Evolutionary conservation across 768 basidiomycete genomes (phyloP).

Genomic region (Strobilomyces dryophilus): DNA sequence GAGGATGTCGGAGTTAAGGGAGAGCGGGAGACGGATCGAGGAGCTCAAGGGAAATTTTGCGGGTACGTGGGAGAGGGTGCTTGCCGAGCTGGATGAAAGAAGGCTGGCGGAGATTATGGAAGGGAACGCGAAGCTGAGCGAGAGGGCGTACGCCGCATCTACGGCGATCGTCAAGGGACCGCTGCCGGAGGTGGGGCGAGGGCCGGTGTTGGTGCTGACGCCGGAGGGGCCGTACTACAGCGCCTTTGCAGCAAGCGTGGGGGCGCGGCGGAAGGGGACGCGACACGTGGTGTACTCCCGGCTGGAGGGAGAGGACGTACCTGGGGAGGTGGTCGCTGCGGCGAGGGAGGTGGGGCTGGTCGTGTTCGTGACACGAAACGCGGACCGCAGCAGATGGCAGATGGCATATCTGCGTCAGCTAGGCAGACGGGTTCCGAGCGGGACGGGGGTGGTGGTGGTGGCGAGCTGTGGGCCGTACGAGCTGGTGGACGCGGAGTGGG

Average conservation of each 20-base stretch:
- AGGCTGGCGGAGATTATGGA: constrained; percentile 30
- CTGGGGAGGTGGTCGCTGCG: constrained; percentile 2
- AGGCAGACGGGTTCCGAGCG: constrained; percentile 13
- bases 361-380: constrained; percentile 58
- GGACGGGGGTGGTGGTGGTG: constrained; percentile 42
- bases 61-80: constrained; percentile 42
- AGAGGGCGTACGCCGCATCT: constrained; percentile 43
- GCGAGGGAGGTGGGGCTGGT: constrained; percentile 9
- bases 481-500: constrained; percentile 32
- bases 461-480: constrained; percentile 71
- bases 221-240: constrained; percentile 55
- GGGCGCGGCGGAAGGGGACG: constrained; percentile 25
- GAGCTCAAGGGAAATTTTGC: constrained; percentile 50
- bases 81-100: constrained; percentile 27
- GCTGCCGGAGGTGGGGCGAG: constrained; percentile 28
- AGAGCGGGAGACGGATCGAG: constrained; percentile 44
- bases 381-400: constrained; percentile 52
- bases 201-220: constrained; percentile 46
- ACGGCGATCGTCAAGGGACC: constrained; percentile 46
- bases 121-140: constrained; percentile 40
- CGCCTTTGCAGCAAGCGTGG: constrained; percentile 42
- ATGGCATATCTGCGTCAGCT: constrained; percentile 34
- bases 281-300: constrained; percentile 48
- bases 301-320: constrained; percentile 2
- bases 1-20: constrained; percentile 33